phyloP scores from a whole-genome alignment of 805 yeast species.

The Teunomyces kruisii region DNA sequence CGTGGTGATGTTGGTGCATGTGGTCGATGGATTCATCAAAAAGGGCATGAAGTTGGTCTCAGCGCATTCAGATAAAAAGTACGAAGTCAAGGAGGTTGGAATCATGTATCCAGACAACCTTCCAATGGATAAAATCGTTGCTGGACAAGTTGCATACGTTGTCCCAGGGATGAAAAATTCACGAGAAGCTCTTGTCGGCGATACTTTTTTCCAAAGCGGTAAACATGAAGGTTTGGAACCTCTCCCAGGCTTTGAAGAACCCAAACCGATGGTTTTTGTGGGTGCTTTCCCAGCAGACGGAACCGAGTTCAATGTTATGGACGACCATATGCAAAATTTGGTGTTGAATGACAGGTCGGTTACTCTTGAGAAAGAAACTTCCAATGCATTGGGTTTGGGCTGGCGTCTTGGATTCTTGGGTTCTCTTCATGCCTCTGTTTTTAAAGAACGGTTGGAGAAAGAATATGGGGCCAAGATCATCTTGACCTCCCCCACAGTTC shows the following conservation, averaged over 20 bases:
- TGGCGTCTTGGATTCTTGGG: conserved; percentile 97
- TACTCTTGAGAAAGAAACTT: conserved; percentile 82
- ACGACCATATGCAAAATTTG: conserved; percentile 84
- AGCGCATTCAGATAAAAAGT: conserved; percentile 71
- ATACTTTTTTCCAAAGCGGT: conserved; percentile 71
- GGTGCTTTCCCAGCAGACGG: conserved; percentile 98
- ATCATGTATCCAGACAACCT: conserved; percentile 90
- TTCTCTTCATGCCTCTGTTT: conserved; percentile 91
- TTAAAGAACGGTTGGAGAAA: conserved; percentile 85
- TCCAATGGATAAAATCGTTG: conserved; percentile 59
- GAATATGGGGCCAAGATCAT: conserved; percentile 93
- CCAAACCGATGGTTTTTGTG: conserved; percentile 97
- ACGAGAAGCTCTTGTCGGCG: conserved; percentile 86
- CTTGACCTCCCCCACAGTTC: conserved; percentile 94
- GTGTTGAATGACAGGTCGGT: conserved; percentile 93
- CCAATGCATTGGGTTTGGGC: conserved; percentile 94
- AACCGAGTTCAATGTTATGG: conserved; percentile 80
- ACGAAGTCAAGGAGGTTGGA: conserved; percentile 91
- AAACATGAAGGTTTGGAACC: conserved; percentile 61
- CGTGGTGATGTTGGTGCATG: conserved; percentile 78
- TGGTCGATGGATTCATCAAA: conserved; percentile 77
- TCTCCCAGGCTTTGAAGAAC: conserved; percentile 92
- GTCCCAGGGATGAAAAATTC: conserved; percentile 94
- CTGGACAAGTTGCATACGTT: conserved; percentile 94
- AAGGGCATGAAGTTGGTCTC: conserved; percentile 76